Base-by-base conservation (phyloP, 202 grass and related monocot species). In the Schoenoplectus triqueter region DNA sequence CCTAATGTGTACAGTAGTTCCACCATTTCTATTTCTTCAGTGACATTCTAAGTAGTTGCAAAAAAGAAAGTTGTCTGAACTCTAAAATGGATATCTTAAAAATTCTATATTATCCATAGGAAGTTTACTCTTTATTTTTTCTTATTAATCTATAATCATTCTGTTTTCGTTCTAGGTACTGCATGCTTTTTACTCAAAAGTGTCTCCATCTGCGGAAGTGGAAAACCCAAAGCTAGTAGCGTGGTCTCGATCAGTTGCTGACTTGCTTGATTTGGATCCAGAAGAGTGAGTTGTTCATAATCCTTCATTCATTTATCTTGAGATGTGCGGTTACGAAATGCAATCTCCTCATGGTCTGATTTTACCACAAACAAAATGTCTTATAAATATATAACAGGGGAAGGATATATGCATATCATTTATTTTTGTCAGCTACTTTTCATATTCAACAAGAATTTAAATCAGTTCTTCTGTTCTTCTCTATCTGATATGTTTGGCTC, bases 211-310 rank as follows among this genome's bases (percentile, higher is more conserved):
- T 3, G 95, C 73, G 7, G 84, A 94, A 66, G 93, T 98, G 51
- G 95, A 98, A 41, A 87, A 85, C 31, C 95, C 95, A 13, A 89
- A 92, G 88, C 88, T 98, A 49, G 88, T 95, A 18, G 92, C 84
- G 1, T 98, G 89, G 93, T 98, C 95, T 2, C 83, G 88, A 2
- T 87, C 88, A 1, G 88, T 94, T 13, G 95, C 95, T 0, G 86
- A 98, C 59, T 67, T 95, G 60, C 91, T 98, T 80, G 95, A 98
- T 94, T 86, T 98, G 86, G 95, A 98, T 88, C 91, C 89, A 80
- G 92, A 91, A 80, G 93, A 95, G 95, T 98, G 72, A 89, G 90
- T 47, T 82, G 10, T 39, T 81, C 18, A 50, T 49, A 31, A 31
- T 31, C 31, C 31, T 31, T 31, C 31, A 31, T 31, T 31, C 31